Base-by-base conservation (phyloP, 192 early-diverging fungal genomes). In the Backusella westeae region DNA sequence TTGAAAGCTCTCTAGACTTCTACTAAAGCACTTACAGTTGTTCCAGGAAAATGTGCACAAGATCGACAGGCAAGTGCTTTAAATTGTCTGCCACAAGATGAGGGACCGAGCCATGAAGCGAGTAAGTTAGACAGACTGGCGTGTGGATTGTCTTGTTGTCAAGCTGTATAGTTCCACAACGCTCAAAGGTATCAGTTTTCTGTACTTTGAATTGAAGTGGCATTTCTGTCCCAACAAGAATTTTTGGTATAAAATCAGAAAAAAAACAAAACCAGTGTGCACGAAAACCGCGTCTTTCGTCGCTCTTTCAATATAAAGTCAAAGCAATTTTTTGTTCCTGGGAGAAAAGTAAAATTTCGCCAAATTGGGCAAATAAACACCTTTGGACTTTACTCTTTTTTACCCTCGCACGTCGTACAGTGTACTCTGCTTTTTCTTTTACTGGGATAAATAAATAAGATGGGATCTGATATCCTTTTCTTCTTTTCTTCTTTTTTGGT, bases 1-100 rank as follows among this genome's bases (percentile, higher is more conserved):
- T 21, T 8, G 21, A 7, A 26, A 15, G 10, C 32, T 65, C 23
- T 12, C 6, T n/a, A 1, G 34, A 19, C 15, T 23, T 39, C 2
- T 39, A 39, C 38, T 19, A 21, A 8, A 12, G n/a, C 10, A 21
- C 75, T 80, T 80, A 83, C 82, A 90, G 80, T 56, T 88, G 83
- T 42, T 90, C 89, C 63, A 88, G 59, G 3, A 80, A 77, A 5
- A 90, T 65, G 49, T 82, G 82, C 14, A 85, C 42, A n/a, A 84
- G 78, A 67, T 76, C 78, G 34, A 82, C 77, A 32, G 81, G 78
- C 44, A 87, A 77, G 1, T 59, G 56, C 6, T 80, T 73, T 73
- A 88, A 65, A 56, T 82, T 88, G 53, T 90, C 87, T 1, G 86
- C 80, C 2, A 87, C 83, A 65, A 90, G 76, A 76, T 90, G 89